phyloP scores from a whole-genome alignment of 345 rosid genomes.

The Eucalyptus marginata region DNA sequence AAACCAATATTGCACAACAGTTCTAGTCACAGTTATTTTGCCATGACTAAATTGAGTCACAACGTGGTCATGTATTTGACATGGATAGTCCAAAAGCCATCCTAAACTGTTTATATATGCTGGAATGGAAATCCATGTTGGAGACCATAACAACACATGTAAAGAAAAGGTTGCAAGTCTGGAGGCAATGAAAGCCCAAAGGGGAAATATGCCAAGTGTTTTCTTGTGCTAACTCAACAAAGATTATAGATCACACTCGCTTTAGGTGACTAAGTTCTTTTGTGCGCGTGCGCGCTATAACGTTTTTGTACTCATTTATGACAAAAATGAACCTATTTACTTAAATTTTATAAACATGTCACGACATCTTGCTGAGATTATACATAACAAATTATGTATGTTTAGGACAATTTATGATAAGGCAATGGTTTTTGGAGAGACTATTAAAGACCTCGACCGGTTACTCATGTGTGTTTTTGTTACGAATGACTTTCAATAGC shows the following conservation, averaged over 20 bases:
- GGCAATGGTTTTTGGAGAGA: not conserved
- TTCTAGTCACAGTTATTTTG: no score
- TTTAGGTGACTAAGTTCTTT: not conserved
- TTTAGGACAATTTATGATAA: not conserved
- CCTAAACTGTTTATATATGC: not conserved
- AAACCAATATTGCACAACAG: not conserved
- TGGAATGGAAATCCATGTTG: not conserved
- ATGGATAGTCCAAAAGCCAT: not conserved
- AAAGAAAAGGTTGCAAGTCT: not conserved
- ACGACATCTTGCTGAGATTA: not conserved
- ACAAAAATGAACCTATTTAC: not conserved
- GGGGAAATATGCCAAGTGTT: not conserved
- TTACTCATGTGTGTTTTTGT: not conserved
- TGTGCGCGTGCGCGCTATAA: not conserved
- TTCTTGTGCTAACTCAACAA: not conserved
- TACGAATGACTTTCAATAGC: no score
- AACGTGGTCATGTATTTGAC: not conserved
- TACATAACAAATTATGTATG: rapidly evolving
- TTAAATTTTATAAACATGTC: not conserved
- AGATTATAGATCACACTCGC: not conserved
- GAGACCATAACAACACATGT: not conserved
- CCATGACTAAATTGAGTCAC: not conserved
- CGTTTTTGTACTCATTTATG: not conserved
- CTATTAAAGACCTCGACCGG: not conserved
- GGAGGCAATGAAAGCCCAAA: not conserved